A percentile compares a stretch with the other conserved stretches of the same genome.
Conservation (phyloP, 1,139 yeast genomes). For the Yamadazyma trypodendri region DNA sequence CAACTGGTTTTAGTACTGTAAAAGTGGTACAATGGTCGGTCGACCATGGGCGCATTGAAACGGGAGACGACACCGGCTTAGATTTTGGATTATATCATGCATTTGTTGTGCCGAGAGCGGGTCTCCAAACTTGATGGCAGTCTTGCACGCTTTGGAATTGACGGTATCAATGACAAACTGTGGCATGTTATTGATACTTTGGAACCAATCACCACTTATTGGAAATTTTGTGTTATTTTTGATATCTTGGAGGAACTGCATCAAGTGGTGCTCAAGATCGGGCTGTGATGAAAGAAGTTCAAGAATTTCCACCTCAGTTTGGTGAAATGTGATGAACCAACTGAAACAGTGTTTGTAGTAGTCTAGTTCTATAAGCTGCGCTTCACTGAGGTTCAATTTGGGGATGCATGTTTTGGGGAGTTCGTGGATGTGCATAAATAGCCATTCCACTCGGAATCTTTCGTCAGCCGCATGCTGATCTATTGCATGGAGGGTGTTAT, state of each 20-base stretch:
- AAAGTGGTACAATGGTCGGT: slow-evolving; percentile 66
- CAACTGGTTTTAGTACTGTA: background rate
- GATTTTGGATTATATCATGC: slow-evolving; percentile 33
- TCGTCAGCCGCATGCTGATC: slow-evolving; percentile 88
- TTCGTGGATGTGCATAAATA: slow-evolving; percentile 27
- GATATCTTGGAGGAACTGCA: slow-evolving; percentile 30
- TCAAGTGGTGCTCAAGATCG: slow-evolving; percentile 2
- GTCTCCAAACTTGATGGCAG: slow-evolving; percentile 76
- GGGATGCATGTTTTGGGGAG: slow-evolving; percentile 1
- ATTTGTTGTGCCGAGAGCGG: slow-evolving; percentile 44
- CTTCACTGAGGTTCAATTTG: slow-evolving; percentile 7
- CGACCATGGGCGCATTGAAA: slow-evolving; percentile 89
- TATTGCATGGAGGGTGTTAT: slow-evolving; percentile 34
- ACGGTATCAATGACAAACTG: slow-evolving; percentile 46
- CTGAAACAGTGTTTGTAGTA: slow-evolving; percentile 1
- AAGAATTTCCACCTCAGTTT: background rate
- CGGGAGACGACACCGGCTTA: slow-evolving; percentile 56
- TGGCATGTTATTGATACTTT: slow-evolving; percentile 37
- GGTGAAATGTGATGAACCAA: slow-evolving; percentile 2
- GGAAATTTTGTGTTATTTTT: slow-evolving; percentile 18
- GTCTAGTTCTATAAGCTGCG: background rate
- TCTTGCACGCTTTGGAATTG: slow-evolving; percentile 68
- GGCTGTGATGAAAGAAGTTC: slow-evolving; percentile 2
- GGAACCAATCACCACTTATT: slow-evolving; percentile 17
- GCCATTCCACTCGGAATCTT: slow-evolving; percentile 54